A percentile compares a stretch with the other conserved stretches of the same genome.
Evolutionary conservation across 1,284 basidiomycete species (phyloP).

Genomic region (Butyriboletus appendiculatus): DNA sequence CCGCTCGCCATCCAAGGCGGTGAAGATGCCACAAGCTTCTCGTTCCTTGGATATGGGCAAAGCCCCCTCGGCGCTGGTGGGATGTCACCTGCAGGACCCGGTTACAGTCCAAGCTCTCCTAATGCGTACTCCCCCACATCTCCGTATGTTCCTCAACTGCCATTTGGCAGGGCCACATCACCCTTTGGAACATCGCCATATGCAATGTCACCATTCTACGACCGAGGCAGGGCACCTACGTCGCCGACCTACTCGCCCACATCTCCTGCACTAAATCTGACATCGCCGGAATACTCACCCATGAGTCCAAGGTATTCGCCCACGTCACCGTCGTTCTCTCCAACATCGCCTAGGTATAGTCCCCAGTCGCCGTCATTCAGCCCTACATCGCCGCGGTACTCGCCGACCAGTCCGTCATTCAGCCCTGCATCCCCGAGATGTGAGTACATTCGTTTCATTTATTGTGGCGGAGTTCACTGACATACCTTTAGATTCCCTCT

Average conservation of each 20-base stretch:
- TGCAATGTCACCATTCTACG: conserved; percentile 80
- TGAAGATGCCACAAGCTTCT: conserved; percentile 77
- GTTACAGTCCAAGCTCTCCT: conserved; percentile 83
- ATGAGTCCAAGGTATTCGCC: conserved; percentile 87
- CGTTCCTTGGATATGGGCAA: conserved; percentile 74
- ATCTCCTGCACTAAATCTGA: conserved; percentile 76
- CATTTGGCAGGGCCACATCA: conserved; percentile 78
- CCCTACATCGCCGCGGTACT: conserved; percentile 82
- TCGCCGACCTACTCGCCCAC: conserved; percentile 89
- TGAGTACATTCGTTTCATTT: conserved; percentile 42
- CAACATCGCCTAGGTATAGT: conserved; percentile 81
- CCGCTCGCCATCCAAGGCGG: conserved; percentile 89
- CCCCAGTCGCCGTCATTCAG: conserved; percentile 85
- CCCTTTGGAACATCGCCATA: conserved; percentile 80
- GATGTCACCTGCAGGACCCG: conserved; percentile 78
- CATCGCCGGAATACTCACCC: conserved; percentile 85
- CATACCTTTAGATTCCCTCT: conserved; percentile 66
- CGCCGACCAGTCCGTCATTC: conserved; percentile 84
- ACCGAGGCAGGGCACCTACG: conserved; percentile 63
- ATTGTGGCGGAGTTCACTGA: conserved; percentile 18
- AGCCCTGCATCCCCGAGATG: conserved; percentile 85
- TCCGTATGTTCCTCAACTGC: conserved; percentile 85
- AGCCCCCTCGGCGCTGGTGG: conserved; percentile 79
- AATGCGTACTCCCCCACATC: conserved; percentile 87
- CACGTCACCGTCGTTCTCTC: conserved; percentile 85